Evolutionary conservation across 2,329 filamentous ascomycete species (phyloP).

Genomic region (Diaporthe vaccinii): DNA sequence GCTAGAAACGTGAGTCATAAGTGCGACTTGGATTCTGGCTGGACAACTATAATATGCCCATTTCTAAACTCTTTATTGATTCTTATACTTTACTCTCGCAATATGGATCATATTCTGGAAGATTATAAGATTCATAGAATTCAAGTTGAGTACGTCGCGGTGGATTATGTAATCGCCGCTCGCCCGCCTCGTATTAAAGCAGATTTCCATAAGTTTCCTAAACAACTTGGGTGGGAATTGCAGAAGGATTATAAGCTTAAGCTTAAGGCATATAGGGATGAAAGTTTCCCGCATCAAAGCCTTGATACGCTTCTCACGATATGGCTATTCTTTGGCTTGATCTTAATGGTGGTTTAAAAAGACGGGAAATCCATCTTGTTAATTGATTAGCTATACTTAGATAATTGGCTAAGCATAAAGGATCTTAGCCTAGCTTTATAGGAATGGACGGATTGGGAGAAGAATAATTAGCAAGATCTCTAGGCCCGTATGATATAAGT

Average conservation of each 20-base stretch:
- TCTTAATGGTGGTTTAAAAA: neutral
- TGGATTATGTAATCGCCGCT: neutral
- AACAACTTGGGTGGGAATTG: neutral
- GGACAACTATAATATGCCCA: neutral
- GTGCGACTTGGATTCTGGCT: neutral
- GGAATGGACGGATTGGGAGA: neutral
- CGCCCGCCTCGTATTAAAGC: neutral
- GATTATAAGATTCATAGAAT: neutral
- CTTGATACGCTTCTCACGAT: neutral
- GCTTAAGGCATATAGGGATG: neutral
- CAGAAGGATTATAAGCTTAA: neutral
- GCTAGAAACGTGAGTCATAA: neutral
- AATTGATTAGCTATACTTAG: neutral
- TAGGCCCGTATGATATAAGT: neutral
- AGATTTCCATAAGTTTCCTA: neutral
- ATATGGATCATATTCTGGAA: neutral
- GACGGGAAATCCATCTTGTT: neutral
- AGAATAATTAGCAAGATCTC: neutral
- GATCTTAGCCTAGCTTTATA: neutral
- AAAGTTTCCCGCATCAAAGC: neutral
- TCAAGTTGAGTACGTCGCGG: neutral
- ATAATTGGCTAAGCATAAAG: neutral
- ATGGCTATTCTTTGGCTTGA: neutral
- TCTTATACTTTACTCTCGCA: neutral
- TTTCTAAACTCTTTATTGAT: neutral